Base-by-base conservation (phyloP, 345 rosid species). In the Euphorbia tirucalli region DNA sequence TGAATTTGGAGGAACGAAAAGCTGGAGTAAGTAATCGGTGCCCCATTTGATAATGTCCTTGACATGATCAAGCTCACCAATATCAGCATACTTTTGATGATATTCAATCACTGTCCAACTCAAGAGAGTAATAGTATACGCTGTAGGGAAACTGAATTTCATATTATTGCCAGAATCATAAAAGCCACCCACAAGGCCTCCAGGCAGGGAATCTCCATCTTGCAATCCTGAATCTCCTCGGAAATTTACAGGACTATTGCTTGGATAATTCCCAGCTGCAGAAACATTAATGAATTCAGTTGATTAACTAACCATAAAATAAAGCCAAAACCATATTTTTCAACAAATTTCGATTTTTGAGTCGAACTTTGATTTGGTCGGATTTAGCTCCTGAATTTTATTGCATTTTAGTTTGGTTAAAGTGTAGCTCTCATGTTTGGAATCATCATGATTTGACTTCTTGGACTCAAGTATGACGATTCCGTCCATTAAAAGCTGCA, bases 61-160 rank as follows among this genome's bases (percentile, higher is more conserved):
- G 39, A 80, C 79, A 78, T 89, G 93, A 44, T 80, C 85, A 66
- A 89, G 83, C 82, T 89, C 87, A 15, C 83, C 85, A 15, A 84
- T 78, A 58, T 74, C 79, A 1, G 72, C 83, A 69, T 84, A 89
- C 65, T 85, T 89, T 15, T 78, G 73, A 60, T 85, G 86, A 65
- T 89, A 89, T 67, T 89, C 88, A 4, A 87, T 83, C 63, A 87
- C 87, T 15, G 80, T 82, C 93, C 89, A 89, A 66, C 93, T 87
- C 84, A 89, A 75, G 37, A 87, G 73, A 15, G 91, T 85, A 32
- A 89, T 52, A 0, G 88, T 68, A 71, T 84, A 89, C 58, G 93
- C 87, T 19, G 86, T 77, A 15, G 91, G 82, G 81, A 87, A 89
- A 68, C 83, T 87, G 72, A 89, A 84, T 78, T 87, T 89, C 6